Evolutionary conservation across 192 early-diverging fungal species (phyloP).

Genomic region (Coemansia sp.): DNA sequence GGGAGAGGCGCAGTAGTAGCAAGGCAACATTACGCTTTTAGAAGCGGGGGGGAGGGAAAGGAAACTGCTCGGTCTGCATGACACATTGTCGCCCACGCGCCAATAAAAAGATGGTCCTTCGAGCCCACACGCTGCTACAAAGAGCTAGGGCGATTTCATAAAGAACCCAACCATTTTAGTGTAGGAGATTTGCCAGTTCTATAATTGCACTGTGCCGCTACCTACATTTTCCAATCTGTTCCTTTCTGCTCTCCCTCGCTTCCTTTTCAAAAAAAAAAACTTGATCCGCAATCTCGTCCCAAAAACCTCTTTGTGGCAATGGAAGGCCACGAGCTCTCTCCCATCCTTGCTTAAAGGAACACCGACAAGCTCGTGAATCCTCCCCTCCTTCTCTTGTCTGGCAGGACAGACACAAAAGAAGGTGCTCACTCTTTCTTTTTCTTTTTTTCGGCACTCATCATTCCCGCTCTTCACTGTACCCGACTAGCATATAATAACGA

Average conservation of each 20-base stretch:
- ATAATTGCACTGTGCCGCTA: background rate
- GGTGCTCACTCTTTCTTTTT: background rate
- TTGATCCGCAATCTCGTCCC: background rate
- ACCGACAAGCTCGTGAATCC: background rate
- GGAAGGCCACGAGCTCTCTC: background rate
- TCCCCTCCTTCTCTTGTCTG: too few species aligned
- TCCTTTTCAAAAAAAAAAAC: background rate
- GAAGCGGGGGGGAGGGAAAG: background rate
- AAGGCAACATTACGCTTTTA: background rate
- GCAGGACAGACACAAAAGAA: too few species aligned
- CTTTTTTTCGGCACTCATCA: background rate
- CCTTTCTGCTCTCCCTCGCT: background rate
- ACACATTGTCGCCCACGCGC: background rate
- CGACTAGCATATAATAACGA: background rate
- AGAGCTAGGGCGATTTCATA: background rate
- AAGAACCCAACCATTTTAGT: too few species aligned
- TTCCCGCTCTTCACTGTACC: background rate
- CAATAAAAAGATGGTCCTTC: background rate
- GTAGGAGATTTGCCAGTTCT: background rate
- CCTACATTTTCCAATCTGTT: background rate
- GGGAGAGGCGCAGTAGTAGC: background rate
- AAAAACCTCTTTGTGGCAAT: conserved; percentile 1
- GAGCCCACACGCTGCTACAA: background rate
- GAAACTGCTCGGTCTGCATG: background rate
- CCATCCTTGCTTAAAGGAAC: conserved; percentile 7